Base-by-base conservation (phyloP, 2,329 filamentous ascomycete species). In the Neonectria neomacrospora region DNA sequence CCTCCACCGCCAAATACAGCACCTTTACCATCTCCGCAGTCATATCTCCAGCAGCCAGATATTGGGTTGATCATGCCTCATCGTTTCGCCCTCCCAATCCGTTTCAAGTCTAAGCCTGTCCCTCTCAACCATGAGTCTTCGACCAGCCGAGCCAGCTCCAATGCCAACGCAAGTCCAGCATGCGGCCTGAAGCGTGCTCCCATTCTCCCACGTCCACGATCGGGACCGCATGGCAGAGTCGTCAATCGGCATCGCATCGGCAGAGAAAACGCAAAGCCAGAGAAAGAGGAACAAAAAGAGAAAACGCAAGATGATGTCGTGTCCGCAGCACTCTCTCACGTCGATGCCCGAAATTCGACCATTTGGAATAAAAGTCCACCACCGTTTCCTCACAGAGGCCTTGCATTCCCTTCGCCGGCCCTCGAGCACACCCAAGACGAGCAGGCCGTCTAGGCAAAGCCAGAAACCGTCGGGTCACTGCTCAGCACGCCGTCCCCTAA, bases 61-160 rank as follows among this genome's bases (percentile, higher is more conserved):
- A 56, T 56, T 28, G 20, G 30, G n/a, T 42, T 58, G 26, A 50
- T 22, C 59, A 75, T 75, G 72, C 44, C 63, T 51, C 55, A 67
- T 20, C 59, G 50, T 45, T 57, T 66, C 47, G 48, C 48, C 12
- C 63, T 71, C 14, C 68, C 69, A 23, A 47, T 68, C 18, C 67
- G 65, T 8, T 48, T 64, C n/a, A 54, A 41, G 47, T 55, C 65
- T 34, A 51, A 37, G 6, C 6, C 37, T 3, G 22, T 55, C 23
- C 8, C 41, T 4, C 8, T 32, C 12, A n/a, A 51, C 3, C 26
- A 37, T n/a, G 44, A 23, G 16, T 28, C 26, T 14, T 50, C 51
- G 22, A 11, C 55, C 14, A 61, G 30, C 8, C 65, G 64, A 6
- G 51, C 55, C 16, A 34, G 53, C 16, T 56, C 64, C n/a, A 34